A percentile compares a stretch with the other conserved stretches of the same genome.
phyloP scores from a whole-genome alignment of 805 yeast genomes.

The Limtongia smithiae region DNA sequence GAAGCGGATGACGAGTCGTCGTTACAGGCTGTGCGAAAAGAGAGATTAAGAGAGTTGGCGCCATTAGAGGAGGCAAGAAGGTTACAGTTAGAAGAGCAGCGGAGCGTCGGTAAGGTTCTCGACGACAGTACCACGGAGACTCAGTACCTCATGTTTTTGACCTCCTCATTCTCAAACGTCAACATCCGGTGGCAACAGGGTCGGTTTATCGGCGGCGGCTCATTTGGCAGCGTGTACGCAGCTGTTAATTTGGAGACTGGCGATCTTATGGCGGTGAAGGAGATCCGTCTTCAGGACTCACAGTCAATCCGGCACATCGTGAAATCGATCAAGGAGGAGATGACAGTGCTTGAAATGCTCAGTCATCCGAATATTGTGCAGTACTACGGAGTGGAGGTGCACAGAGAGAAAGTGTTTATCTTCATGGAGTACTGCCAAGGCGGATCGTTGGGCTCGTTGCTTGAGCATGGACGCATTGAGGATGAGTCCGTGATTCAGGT shows the following conservation, averaged over 20 bases:
- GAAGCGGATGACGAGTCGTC: constrained; percentile 52
- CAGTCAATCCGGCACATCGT: constrained; percentile 80
- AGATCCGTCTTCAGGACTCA: constrained; percentile 83
- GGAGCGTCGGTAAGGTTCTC: constrained; percentile 76
- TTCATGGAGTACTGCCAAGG: constrained; percentile 98
- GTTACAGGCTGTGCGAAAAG: constrained; percentile 57
- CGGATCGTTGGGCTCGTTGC: constrained; percentile 79
- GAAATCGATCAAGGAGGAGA: constrained; percentile 89
- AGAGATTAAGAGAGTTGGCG: constrained; percentile 61
- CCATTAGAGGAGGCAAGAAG: constrained; percentile 59
- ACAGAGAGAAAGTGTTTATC: constrained; percentile 87
- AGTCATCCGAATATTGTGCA: constrained; percentile 96
- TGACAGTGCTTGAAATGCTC: constrained; percentile 92
- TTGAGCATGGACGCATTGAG: constrained; percentile 90
- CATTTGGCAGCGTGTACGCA: constrained; percentile 90
- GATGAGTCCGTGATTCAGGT: constrained; percentile 91
- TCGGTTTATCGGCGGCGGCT: constrained; percentile 87
- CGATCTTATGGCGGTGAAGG: constrained; percentile 95
- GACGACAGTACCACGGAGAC: constrained; percentile 85
- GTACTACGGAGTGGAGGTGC: constrained; percentile 95
- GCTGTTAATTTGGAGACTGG: constrained; percentile 93
- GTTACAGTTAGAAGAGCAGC: constrained; percentile 44
- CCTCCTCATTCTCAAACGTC: constrained; percentile 83
- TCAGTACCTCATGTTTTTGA: constrained; percentile 78
- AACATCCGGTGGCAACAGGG: constrained; percentile 98